Conservation (phyloP, 495 filamentous ascomycete species). For the Penicillium bialowiezense region DNA sequence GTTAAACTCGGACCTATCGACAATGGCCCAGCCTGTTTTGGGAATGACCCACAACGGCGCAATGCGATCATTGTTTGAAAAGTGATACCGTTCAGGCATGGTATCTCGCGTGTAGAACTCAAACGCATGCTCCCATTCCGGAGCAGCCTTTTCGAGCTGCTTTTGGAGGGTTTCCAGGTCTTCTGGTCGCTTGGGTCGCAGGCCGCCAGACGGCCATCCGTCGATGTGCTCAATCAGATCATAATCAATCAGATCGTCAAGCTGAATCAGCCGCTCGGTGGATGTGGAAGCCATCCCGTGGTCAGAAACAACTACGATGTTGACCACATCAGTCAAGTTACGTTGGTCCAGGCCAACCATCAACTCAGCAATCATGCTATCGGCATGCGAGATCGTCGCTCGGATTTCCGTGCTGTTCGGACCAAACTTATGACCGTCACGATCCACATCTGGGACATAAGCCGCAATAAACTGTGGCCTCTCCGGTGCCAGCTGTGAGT, state of each 20-base stretch:
- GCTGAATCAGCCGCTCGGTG: slow-evolving; percentile 74
- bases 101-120: slow-evolving; percentile 81
- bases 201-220: slow-evolving; percentile 89
- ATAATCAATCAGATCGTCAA: slow-evolving; percentile 86
- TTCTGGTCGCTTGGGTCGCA: slow-evolving; percentile 67
- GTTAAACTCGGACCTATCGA: slow-evolving; percentile 74
- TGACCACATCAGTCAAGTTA: slow-evolving; percentile 85
- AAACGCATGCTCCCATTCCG: slow-evolving; percentile 59
- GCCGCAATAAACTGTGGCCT: slow-evolving; percentile 89
- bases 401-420: slow-evolving; percentile 92
- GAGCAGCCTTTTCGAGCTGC: slow-evolving; percentile 40
- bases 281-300: slow-evolving; percentile 97
- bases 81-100: slow-evolving; percentile 90
- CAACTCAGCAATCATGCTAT: slow-evolving; percentile 72
- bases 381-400: slow-evolving; percentile 68
- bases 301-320: slow-evolving; percentile 96
- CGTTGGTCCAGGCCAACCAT: slow-evolving; percentile 74
- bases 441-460: slow-evolving; percentile 90
- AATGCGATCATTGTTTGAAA: slow-evolving; percentile 78
- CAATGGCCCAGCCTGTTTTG: slow-evolving; percentile 85
- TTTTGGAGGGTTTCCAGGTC: slow-evolving; percentile 47
- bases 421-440: slow-evolving; percentile 80
- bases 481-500: slow-evolving; percentile 21
- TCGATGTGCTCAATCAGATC: slow-evolving; percentile 76
- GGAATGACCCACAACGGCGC: slow-evolving; percentile 91